Evolutionary conservation across 371 early-diverging fungal species (phyloP).

Genomic region (Dinochytrium kinnereticum): DNA sequence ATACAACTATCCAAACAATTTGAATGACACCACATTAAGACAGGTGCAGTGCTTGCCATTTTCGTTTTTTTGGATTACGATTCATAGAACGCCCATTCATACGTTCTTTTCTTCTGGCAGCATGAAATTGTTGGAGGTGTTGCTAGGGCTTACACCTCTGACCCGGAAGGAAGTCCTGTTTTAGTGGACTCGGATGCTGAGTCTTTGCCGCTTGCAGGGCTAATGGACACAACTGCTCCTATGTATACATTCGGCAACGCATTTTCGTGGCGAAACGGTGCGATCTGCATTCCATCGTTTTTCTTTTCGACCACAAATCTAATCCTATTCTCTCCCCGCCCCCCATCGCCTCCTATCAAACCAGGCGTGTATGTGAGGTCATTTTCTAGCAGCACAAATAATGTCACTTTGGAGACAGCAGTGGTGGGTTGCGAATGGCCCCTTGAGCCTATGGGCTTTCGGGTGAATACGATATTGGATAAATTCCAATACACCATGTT

Average conservation of each 20-base stretch:
- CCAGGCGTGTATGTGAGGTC: too few species aligned
- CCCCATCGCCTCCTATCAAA: too few species aligned
- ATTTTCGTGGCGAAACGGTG: not conserved
- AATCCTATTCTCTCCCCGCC: too few species aligned
- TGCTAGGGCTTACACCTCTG: not conserved
- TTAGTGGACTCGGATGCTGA: not conserved
- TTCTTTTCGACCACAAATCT: too few species aligned
- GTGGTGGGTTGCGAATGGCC: slow-evolving; percentile 11
- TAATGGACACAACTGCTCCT: too few species aligned
- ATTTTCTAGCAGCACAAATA: not conserved
- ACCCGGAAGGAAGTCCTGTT: not conserved
- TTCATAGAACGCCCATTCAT: too few species aligned
- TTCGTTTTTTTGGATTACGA: not conserved
- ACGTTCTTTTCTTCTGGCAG: too few species aligned
- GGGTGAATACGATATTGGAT: not conserved
- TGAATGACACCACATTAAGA: not conserved
- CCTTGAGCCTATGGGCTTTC: not conserved
- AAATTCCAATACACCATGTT: slow-evolving; percentile 4
- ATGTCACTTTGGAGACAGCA: not conserved
- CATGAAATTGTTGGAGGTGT: not conserved
- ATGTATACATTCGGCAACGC: not conserved
- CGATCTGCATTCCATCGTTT: not conserved
- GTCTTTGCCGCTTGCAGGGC: too few species aligned
- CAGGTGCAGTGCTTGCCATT: not conserved
- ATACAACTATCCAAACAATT: not conserved